Percentiles rank a stretch among this genome's conserved stretches.
These are phyloP conservation scores for Botryotinia narcissicola DNA, from an alignment of 2,329 filamentous ascomycete genomes.

Conservation along the genomic window DNA sequence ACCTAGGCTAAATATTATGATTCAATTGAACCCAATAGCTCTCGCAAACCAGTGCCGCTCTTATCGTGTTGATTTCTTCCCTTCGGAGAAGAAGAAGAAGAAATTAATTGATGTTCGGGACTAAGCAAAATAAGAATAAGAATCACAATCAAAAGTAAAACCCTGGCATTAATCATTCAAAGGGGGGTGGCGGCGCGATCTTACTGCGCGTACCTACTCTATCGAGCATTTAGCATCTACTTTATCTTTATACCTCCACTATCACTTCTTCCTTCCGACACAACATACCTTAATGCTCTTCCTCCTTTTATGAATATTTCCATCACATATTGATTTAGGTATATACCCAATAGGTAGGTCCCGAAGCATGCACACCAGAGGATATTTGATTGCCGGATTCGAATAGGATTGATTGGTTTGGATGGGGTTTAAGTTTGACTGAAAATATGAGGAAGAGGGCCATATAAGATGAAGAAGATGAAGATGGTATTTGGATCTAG, in stretches of 20 bases:
- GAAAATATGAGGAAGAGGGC: neutral
- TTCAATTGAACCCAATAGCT: neutral
- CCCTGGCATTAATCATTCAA: neutral
- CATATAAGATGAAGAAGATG: too few species aligned
- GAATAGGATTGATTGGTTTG: neutral
- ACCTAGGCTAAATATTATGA: slow-evolving; percentile 2
- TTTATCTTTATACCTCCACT: neutral
- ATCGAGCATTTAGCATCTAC: neutral
- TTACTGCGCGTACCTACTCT: neutral
- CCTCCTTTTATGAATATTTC: neutral
- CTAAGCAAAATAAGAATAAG: neutral
- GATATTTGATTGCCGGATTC: neutral
- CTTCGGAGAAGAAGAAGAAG: neutral
- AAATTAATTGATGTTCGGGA: neutral
- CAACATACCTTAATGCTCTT: neutral
- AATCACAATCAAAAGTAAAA: neutral
- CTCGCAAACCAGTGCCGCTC: neutral
- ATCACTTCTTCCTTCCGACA: neutral
- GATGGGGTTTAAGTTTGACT: neutral
- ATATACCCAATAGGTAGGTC: neutral
- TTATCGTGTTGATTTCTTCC: neutral
- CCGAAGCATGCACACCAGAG: neutral
- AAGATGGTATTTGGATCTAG: neutral
- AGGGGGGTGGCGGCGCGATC: slow-evolving; percentile 2
- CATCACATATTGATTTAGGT: neutral